Percentiles rank a stretch among this genome's conserved stretches.
phyloP scores from a whole-genome alignment of 1,139 yeast genomes.

The Zygoascus sp. region DNA sequence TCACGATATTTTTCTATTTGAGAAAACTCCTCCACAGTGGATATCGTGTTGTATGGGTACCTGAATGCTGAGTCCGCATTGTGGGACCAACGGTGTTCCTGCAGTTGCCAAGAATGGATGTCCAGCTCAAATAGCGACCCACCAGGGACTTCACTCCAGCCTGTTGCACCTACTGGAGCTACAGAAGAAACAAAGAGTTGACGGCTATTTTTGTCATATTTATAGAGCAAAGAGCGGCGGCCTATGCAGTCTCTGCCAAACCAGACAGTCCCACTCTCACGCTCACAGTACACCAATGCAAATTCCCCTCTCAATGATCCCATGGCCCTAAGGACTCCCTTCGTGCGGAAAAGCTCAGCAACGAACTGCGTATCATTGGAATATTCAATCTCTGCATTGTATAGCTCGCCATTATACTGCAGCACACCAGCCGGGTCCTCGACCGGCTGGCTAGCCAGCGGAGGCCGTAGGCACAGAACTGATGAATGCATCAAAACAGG shows the following conservation, averaged over 20 bases:
- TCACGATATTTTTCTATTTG: no score
- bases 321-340: constrained; percentile 34
- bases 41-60: constrained; percentile 16
- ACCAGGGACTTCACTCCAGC: constrained; percentile 32
- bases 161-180: constrained; percentile 15
- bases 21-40: no score
- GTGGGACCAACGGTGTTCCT: constrained; percentile 14
- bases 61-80: neutral
- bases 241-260: constrained; percentile 88
- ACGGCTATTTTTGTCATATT: neutral
- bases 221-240: constrained; percentile 58
- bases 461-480: constrained; percentile 72
- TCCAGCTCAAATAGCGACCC: constrained; percentile 27
- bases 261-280: constrained; percentile 43
- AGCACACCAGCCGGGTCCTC: constrained; percentile 37
- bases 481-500: constrained; percentile 44
- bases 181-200: constrained; percentile 12
- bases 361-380: constrained; percentile 51
- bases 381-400: constrained; percentile 49
- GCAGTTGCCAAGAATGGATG: constrained; percentile 13
- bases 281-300: constrained; percentile 56
- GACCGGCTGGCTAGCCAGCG: constrained; percentile 71
- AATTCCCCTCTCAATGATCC: constrained; percentile 70
- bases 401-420: constrained; percentile 89
- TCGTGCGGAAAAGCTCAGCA: constrained; percentile 27